These are phyloP conservation scores for Debaryomyces sp. DNA, from an alignment of 1,139 yeast species.

Conservation along the genomic window DNA sequence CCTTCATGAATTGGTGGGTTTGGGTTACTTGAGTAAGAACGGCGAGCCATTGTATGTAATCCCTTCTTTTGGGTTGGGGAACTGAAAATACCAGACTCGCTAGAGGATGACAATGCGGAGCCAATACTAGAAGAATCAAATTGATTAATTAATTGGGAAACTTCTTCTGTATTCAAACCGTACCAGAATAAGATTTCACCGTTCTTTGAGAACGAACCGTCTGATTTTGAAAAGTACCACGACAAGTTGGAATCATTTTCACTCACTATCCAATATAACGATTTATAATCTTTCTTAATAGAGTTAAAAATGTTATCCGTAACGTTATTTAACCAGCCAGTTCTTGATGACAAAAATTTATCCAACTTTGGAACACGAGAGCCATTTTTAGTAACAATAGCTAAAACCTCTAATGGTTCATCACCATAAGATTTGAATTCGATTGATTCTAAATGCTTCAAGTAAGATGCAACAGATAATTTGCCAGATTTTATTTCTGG, in stretches of 20 bases:
- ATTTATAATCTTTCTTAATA: slow-evolving; percentile 69
- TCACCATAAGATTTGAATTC: slow-evolving; percentile 86
- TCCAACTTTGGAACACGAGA: slow-evolving; percentile 70
- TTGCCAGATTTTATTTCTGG: slow-evolving; percentile 71
- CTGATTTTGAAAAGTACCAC: slow-evolving; percentile 92
- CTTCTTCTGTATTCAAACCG: slow-evolving; percentile 72
- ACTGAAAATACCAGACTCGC: slow-evolving; percentile 45
- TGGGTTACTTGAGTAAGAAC: slow-evolving; percentile 50
- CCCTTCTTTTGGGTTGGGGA: slow-evolving; percentile 46
- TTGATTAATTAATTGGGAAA: slow-evolving; percentile 63
- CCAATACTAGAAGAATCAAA: slow-evolving; percentile 52
- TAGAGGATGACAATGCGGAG: slow-evolving; percentile 40
- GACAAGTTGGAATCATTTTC: slow-evolving; percentile 90
- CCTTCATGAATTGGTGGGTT: slow-evolving; percentile 73
- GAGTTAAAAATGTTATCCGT: slow-evolving; percentile 92
- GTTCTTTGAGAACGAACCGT: slow-evolving; percentile 88
- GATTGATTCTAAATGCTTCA: slow-evolving; percentile 65
- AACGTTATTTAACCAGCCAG: slow-evolving; percentile 97
- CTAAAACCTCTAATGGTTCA: slow-evolving; percentile 93
- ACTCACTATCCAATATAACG: slow-evolving; percentile 84
- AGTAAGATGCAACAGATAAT: slow-evolving; percentile 78
- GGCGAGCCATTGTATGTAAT: slow-evolving; percentile 26
- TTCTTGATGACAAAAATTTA: slow-evolving; percentile 82
- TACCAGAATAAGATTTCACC: slow-evolving; percentile 96
- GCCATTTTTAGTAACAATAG: slow-evolving; percentile 61